Conservation (phyloP, 2,329 filamentous ascomycete species). For the Stagonosporopsis rhizophila region DNA sequence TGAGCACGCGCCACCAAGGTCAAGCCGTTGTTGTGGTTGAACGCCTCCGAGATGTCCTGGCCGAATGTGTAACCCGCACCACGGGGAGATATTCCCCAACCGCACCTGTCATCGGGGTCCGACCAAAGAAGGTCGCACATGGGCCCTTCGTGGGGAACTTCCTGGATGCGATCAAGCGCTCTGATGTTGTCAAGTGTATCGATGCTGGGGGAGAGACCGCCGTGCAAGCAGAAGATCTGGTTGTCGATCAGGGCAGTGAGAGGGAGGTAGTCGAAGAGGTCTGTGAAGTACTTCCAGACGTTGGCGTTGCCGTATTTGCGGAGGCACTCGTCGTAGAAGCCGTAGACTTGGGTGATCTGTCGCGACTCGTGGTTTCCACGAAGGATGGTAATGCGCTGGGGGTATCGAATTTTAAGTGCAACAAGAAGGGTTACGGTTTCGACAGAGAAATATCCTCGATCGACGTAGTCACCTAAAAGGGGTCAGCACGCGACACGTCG, state of each 20-base stretch:
- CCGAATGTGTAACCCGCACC: conserved; percentile 95
- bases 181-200: conserved; percentile 75
- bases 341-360: conserved; percentile 80
- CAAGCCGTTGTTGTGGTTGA: conserved; percentile 98
- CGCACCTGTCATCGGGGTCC: conserved; percentile 94
- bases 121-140: conserved; percentile 81
- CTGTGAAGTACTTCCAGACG: conserved; percentile 80
- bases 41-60: conserved; percentile 97
- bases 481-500: conserved; percentile 23
- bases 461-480: conserved; percentile 87
- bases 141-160: conserved; percentile 78
- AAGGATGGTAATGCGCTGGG: conserved; percentile 96
- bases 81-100: conserved; percentile 94
- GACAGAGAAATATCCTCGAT: conserved; percentile 98
- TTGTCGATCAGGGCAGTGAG: conserved; percentile 77
- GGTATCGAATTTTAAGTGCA: conserved; percentile 97
- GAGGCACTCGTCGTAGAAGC: conserved; percentile 79
- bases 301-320: conserved; percentile 80
- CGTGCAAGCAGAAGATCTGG: conserved; percentile 76
- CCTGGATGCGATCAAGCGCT: conserved; percentile 61
- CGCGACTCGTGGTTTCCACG: conserved; percentile 87
- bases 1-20: conserved; percentile 95
- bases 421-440: conserved; percentile 97
- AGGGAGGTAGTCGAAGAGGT: conserved; percentile 79
- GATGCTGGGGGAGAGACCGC: conserved; percentile 75